Evolutionary conservation across 1,139 yeast species (phyloP).

Genomic region (Geotrichum europaeum): DNA sequence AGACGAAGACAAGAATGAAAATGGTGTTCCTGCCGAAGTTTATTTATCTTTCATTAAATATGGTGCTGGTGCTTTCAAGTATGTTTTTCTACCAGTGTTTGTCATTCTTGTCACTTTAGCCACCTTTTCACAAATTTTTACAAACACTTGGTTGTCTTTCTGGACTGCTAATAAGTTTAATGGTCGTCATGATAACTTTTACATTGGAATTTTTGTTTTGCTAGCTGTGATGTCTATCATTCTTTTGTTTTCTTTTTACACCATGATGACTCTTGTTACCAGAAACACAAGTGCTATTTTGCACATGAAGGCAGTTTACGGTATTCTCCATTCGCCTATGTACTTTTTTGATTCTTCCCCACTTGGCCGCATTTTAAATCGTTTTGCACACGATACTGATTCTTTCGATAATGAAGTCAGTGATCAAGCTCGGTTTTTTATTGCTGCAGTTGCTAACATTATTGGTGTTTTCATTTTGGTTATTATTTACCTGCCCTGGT

Average conservation of each 20-base stretch:
- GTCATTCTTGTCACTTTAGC: constrained; percentile 40
- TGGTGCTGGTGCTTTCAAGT: constrained; percentile 51
- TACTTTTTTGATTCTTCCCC: constrained; percentile 63
- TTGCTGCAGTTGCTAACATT: constrained; percentile 46
- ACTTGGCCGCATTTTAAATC: constrained; percentile 60
- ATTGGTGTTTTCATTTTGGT: constrained; percentile 62
- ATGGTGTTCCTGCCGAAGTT: constrained; percentile 41
- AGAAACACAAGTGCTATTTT: constrained; percentile 38
- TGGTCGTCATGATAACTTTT: constrained; percentile 45
- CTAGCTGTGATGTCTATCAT: constrained; percentile 39
- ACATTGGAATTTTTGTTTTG: constrained; percentile 67
- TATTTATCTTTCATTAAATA: constrained; percentile 48
- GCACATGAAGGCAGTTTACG: constrained; percentile 46
- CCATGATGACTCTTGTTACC: constrained; percentile 45
- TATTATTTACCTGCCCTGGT: constrained; percentile 68
- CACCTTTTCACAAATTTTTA: constrained; percentile 57
- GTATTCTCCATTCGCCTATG: constrained; percentile 71
- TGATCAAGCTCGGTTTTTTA: constrained; percentile 39
- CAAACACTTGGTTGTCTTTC: constrained; percentile 79
- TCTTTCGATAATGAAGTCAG: constrained; percentile 64
- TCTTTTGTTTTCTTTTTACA: constrained; percentile 40
- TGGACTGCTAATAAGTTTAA: constrained; percentile 63
- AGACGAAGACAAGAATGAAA: constrained; percentile 37
- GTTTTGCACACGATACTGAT: constrained; percentile 81
- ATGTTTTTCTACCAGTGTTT: constrained; percentile 41